Evolutionary conservation across 1,284 basidiomycete species (phyloP).

Genomic region (Rhodotorula glutinis): DNA sequence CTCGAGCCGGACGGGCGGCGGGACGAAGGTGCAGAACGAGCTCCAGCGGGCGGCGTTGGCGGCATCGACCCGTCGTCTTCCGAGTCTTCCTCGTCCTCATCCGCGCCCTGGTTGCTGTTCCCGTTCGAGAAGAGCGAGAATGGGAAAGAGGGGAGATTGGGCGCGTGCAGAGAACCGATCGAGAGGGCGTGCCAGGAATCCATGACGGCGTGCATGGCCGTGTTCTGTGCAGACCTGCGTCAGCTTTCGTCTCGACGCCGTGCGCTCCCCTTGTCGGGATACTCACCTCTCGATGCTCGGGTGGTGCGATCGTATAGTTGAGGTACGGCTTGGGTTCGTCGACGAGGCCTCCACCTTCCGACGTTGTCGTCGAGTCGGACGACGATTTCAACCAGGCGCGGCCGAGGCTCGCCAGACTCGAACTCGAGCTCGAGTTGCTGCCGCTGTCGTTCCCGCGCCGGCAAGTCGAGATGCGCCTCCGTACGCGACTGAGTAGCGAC

Average conservation of each 20-base stretch:
- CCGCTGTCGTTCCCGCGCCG: background rate
- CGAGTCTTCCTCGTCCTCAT: conserved; percentile 2
- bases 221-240: conserved; percentile 10
- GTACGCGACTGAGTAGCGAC: conserved; percentile 4
- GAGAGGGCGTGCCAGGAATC: conserved; percentile 18
- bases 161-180: conserved; percentile 9
- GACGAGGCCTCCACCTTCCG: background rate
- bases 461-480: conserved; percentile 1
- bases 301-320: conserved; percentile 19
- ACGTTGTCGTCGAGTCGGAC: background rate
- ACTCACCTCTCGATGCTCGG: conserved; percentile 18
- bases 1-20: background rate
- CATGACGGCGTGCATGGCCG: conserved; percentile 21
- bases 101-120: background rate
- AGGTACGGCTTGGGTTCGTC: conserved; percentile 16
- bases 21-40: background rate
- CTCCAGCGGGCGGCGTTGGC: background rate
- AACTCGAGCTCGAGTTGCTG: background rate
- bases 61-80: conserved; percentile 12
- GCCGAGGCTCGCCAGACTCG: background rate
- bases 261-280: too few species aligned
- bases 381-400: background rate
- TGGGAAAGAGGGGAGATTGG: conserved; percentile 4
- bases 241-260: background rate
- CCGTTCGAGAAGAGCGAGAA: background rate